Evolutionary conservation across 2,329 filamentous ascomycete genomes (phyloP).

Genomic region (Pyrenochaeta sp.): DNA sequence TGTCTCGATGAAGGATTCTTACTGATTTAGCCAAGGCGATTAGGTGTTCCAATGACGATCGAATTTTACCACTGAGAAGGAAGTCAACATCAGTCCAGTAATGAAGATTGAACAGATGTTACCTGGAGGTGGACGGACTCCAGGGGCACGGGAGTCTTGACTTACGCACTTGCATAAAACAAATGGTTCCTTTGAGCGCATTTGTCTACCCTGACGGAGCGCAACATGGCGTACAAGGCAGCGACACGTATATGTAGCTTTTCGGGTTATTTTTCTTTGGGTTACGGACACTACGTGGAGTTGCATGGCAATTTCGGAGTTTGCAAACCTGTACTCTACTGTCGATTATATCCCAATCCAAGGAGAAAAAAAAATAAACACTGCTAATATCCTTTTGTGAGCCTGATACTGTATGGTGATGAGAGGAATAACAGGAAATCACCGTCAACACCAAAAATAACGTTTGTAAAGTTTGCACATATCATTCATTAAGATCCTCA

Average conservation of each 20-base stretch:
- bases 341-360: neutral
- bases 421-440: too few relatives aligned
- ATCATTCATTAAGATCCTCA: neutral
- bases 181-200: neutral
- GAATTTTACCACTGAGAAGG: neutral
- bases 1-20: constrained; percentile 5
- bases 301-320: neutral
- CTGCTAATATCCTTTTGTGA: too few relatives aligned
- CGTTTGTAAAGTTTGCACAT: neutral
- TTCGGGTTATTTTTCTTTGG: neutral
- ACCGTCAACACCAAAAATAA: too few relatives aligned
- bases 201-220: neutral
- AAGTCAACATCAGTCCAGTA: neutral
- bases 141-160: too few relatives aligned
- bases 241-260: neutral
- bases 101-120: neutral
- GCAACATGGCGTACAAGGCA: neutral
- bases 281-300: neutral
- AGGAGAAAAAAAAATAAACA: too few relatives aligned
- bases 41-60: neutral
- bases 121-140: neutral
- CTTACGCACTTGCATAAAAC: too few relatives aligned
- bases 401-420: too few relatives aligned
- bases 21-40: constrained; percentile 7
- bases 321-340: neutral